Evolutionary conservation across 2,329 filamentous ascomycete genomes (phyloP).

Genomic region (Fusarium humuli): DNA sequence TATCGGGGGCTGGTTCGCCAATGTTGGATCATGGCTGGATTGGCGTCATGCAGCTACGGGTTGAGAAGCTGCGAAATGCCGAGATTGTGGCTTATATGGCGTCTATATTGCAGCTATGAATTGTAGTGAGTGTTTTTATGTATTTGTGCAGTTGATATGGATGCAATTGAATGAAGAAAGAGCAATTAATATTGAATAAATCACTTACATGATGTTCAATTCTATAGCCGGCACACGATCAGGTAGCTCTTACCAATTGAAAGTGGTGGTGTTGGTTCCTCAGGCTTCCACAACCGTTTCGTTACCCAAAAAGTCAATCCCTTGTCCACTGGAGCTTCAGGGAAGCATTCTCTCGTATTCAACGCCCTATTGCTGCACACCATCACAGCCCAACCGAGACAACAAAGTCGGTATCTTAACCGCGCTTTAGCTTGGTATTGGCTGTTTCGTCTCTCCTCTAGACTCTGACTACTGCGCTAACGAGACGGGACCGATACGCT

Average conservation of each 20-base stretch:
- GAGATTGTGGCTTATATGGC: conserved; percentile 3
- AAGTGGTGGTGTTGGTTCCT: conserved; percentile 14
- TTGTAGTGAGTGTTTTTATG: background rate
- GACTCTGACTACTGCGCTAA: conserved; percentile 32
- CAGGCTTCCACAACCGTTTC: conserved; percentile 24
- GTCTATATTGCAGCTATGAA: background rate
- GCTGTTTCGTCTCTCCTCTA: conserved; percentile 17
- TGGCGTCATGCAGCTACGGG: conserved; percentile 23
- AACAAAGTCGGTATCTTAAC: conserved; percentile 27
- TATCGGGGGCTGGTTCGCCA: conserved; percentile 17
- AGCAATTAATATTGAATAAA: background rate
- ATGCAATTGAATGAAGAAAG: background rate
- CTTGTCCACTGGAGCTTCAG: conserved; percentile 6
- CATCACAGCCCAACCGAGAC: conserved; percentile 21
- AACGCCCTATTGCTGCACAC: conserved; percentile 36
- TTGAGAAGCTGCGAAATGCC: conserved; percentile 12
- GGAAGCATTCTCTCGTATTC: conserved; percentile 45
- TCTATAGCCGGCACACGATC: background rate
- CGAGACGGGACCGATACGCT: conserved; percentile 33
- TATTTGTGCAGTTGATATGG: background rate
- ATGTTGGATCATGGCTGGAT: conserved; percentile 32
- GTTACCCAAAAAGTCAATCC: conserved; percentile 28
- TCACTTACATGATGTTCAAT: background rate
- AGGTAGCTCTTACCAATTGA: background rate
- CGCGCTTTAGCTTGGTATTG: conserved; percentile 24